Base-by-base conservation (phyloP, 371 early-diverging fungal species). In the Umbelopsis sp. region DNA sequence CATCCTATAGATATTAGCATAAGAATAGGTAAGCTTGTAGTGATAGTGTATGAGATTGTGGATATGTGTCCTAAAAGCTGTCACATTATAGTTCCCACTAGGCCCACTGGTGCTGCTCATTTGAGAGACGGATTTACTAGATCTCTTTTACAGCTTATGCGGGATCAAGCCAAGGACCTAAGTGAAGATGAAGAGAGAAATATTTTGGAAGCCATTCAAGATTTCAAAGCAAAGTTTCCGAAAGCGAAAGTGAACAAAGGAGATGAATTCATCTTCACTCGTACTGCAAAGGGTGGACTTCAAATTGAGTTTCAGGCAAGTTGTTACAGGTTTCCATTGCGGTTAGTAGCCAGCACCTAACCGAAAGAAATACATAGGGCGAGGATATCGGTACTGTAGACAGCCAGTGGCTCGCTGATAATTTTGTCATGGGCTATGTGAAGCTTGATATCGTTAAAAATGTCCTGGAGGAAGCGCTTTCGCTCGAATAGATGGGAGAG, bases 111-210 rank as follows among this genome's bases (percentile, higher is more conserved):
- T 65, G 89, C 87, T 1, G 87, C 89, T 29, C 92, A 92, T 76
- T 71, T 92, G 46, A 86, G 92, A 7, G 91, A 92, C 71, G 91
- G 92, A 0, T 90, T 92, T 71, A 78, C 88, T 10, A 78, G 89
- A 6, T 71, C 82, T n/a, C 74, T 92, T 65, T 72, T 83, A 57
- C 81, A 70, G 45, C 84, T 80, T 48, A 82, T 80, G 84, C 79
- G 73, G 10, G 75, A 75, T 9, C 79, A 83, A 53, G 64, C 72
- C 4, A 69, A 72, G 18, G 72, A 73, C 25, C 44, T 81, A 63
- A 69, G 74, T 0, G 86, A 85, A 68, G 83, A 82, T 1, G 72
- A 80, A 45, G 82, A 80, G 57, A 72, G 69, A 73, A 77, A 80
- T 22, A 80, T 86, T 5, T 71, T 89, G 69, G 71, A 82, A 8